These are phyloP conservation scores for Dujonia santamariae DNA, from an alignment of 1,139 yeast genomes.

Conservation along the genomic window DNA sequence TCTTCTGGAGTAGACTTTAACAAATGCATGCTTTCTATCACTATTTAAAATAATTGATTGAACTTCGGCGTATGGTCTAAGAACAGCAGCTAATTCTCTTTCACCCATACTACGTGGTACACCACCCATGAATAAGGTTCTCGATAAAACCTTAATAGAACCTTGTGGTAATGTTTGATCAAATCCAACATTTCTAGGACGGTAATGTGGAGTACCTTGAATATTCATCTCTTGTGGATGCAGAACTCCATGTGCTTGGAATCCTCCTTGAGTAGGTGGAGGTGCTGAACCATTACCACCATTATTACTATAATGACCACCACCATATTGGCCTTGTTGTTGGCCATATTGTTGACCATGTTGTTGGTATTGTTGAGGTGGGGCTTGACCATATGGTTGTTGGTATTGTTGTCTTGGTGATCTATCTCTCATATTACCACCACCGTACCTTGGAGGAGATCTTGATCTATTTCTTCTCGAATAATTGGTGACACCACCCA, in stretches of 20 bases:
- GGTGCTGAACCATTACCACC: constrained; percentile 6
- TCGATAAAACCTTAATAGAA: constrained; percentile 75
- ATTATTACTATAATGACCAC: not conserved
- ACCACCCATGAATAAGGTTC: constrained; percentile 94
- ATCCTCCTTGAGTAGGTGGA: constrained; percentile 12
- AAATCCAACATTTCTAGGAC: constrained; percentile 66
- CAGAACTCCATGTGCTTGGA: constrained; percentile 4
- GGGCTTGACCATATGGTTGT: constrained; percentile 8
- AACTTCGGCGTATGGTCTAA: constrained; percentile 91
- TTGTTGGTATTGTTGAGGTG: constrained; percentile 12
- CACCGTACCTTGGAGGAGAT: constrained; percentile 45
- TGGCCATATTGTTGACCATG: constrained; percentile 4
- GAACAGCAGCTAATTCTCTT: constrained; percentile 57
- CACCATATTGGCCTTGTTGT: constrained; percentile 2
- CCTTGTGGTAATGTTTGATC: constrained; percentile 78
- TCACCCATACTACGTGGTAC: constrained; percentile 84
- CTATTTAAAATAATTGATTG: constrained; percentile 86
- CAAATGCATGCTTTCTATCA: constrained; percentile 93
- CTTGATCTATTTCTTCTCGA: constrained; percentile 56
- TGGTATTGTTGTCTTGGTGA: constrained; percentile 24
- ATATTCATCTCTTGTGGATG: constrained; percentile 55
- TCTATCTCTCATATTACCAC: constrained; percentile 25
- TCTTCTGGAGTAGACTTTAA: constrained; percentile 89
- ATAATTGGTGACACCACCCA: constrained; percentile 19
- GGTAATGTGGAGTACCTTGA: constrained; percentile 69